A percentile compares a stretch with the other conserved stretches of the same genome.
Conservation (phyloP, 768 basidiomycete species). For the Hygrocybe coccinea region DNA sequence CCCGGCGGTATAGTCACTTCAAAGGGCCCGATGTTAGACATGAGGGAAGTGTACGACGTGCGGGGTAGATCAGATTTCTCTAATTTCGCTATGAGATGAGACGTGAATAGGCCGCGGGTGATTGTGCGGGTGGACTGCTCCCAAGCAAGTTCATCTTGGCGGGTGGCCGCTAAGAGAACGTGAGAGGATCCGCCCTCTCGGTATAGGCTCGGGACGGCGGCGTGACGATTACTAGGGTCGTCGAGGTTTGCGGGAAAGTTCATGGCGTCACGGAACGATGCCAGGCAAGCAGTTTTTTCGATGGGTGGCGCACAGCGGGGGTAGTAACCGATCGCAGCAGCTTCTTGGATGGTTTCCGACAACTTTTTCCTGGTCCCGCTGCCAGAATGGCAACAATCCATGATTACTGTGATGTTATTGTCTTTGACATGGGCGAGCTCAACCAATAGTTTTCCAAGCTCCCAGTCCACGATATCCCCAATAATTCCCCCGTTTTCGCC, state of each 20-base stretch:
- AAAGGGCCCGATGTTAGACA: no score
- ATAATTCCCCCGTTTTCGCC: neutral
- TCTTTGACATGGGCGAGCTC: neutral
- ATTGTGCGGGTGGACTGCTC: neutral
- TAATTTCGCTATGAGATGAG: neutral
- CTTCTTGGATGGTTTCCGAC: no score
- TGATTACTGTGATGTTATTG: slow-evolving; percentile 4
- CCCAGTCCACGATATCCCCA: neutral
- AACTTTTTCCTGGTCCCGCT: no score
- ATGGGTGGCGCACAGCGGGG: no score
- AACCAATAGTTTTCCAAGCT: neutral
- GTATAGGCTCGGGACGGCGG: no score
- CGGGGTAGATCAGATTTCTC: neutral
- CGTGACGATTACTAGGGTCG: no score
- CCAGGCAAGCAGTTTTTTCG: no score
- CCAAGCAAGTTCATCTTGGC: slow-evolving; percentile 1
- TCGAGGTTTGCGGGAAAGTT: no score
- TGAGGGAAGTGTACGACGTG: neutral
- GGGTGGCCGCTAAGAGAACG: neutral
- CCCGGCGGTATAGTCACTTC: no score
- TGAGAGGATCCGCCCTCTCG: neutral
- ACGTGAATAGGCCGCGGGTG: neutral
- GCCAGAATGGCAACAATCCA: slow-evolving; percentile 4
- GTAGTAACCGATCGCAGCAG: no score
- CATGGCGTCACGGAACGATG: no score